These are phyloP conservation scores for Pichia sp. DNA, from an alignment of 1,139 yeast genomes.

Conservation along the genomic window DNA sequence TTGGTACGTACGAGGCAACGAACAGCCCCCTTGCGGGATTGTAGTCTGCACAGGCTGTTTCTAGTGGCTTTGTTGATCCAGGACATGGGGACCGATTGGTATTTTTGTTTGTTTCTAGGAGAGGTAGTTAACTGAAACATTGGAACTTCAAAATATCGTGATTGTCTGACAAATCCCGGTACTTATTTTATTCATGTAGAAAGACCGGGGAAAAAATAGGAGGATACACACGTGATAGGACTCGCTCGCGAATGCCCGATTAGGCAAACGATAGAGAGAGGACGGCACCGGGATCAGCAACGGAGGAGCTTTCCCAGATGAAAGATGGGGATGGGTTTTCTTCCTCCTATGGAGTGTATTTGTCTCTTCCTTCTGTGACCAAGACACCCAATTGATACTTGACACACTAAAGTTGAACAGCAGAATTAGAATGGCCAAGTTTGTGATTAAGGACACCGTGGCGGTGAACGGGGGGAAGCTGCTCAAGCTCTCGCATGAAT, in stretches of 20 bases:
- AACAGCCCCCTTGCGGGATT: too few relatives aligned
- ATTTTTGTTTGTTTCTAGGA: too few relatives aligned
- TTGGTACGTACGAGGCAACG: neutral
- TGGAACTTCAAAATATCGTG: neutral
- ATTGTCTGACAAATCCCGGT: neutral
- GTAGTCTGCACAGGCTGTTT: neutral
- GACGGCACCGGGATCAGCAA: neutral
- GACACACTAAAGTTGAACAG: neutral
- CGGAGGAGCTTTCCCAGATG: neutral
- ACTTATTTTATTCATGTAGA: neutral
- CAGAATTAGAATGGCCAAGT: slow-evolving; percentile 37
- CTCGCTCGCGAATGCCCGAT: neutral
- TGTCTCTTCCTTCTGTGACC: neutral
- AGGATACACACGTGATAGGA: neutral
- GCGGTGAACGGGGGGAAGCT: slow-evolving; percentile 73
- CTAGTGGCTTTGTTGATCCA: slow-evolving; percentile 2
- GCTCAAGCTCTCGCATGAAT: slow-evolving; percentile 69
- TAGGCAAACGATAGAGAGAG: neutral
- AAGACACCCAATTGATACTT: neutral
- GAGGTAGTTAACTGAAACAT: too few relatives aligned
- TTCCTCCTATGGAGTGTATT: neutral
- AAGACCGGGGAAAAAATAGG: neutral
- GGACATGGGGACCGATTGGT: too few relatives aligned
- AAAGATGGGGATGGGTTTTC: neutral
- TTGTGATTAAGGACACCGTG: slow-evolving; percentile 55